These are phyloP conservation scores for Parmales sp. DNA, from an alignment of 108 stramenopile genomes.

Conservation along the genomic window DNA sequence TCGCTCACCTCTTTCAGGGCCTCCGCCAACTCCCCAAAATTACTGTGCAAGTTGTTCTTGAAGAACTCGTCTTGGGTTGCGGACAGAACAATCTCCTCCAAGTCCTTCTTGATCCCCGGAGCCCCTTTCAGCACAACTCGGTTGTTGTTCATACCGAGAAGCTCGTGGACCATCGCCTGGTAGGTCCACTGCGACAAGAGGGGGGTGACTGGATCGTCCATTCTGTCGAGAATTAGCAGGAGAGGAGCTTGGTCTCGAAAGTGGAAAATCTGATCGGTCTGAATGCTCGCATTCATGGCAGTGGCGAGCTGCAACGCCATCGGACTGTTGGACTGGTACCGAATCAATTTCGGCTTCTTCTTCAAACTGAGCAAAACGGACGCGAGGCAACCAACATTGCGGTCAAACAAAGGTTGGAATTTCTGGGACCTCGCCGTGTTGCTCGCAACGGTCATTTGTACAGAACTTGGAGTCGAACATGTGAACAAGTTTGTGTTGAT, in stretches of 20 bases:
- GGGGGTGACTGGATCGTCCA: conserved; percentile 98
- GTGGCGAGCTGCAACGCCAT: conserved; percentile 65
- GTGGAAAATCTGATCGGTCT: conserved; percentile 84
- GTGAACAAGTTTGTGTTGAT: conserved; percentile 88
- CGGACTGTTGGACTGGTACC: conserved; percentile 69
- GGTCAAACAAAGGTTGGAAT: conserved; percentile 58
- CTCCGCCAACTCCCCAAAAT: conserved; percentile 94
- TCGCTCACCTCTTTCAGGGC: too few species aligned
- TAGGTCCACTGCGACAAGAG: conserved; percentile 98
- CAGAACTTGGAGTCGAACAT: conserved; percentile 67
- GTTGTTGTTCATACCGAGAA: conserved; percentile 92
- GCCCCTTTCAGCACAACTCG: conserved; percentile 84
- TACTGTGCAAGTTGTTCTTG: conserved; percentile 72
- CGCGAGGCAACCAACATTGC: conserved; percentile 74
- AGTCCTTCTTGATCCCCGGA: conserved; percentile 80
- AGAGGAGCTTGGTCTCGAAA: too few species aligned
- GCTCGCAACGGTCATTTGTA: conserved; percentile 59
- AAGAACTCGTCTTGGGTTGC: conserved; percentile 91
- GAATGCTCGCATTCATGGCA: conserved; percentile 65
- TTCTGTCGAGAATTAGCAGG: conserved; percentile 85
- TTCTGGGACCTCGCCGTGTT: conserved; percentile 53
- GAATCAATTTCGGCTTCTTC: conserved; percentile 72
- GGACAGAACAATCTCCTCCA: conserved; percentile 91
- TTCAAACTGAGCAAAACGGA: conserved; percentile 78
- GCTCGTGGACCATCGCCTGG: conserved; percentile 99